phyloP scores from a whole-genome alignment of 345 rosid species.

The Raphanus sativus region DNA sequence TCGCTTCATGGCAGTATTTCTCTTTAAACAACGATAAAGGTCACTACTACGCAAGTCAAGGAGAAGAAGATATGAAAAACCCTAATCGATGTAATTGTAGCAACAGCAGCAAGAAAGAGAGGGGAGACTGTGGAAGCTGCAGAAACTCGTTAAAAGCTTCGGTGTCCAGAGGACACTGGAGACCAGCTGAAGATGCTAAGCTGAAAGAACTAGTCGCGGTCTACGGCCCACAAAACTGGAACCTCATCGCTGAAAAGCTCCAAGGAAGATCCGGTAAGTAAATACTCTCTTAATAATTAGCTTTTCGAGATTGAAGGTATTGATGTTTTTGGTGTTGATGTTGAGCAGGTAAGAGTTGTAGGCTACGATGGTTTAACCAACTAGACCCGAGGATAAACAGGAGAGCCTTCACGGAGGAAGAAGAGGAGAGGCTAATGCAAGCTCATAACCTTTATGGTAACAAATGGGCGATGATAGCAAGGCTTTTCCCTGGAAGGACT shows the following conservation, averaged over 20 bases:
- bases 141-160: constrained; percentile 24
- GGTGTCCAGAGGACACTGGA: constrained; percentile 82
- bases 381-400: constrained; percentile 40
- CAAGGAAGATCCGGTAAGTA: constrained; percentile 82
- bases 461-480: constrained; percentile 46
- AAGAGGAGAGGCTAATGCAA: constrained; percentile 40
- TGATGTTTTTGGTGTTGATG: not conserved
- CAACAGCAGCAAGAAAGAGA: constrained; percentile 16
- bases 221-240: constrained; percentile 96
- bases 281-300: not conserved
- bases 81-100: constrained; percentile 5
- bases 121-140: not conserved
- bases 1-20: constrained; percentile 24
- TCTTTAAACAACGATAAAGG: constrained; percentile 9
- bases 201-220: constrained; percentile 77
- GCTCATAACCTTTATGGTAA: constrained; percentile 42
- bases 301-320: not conserved
- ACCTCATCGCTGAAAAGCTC: constrained; percentile 80
- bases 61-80: constrained; percentile 18
- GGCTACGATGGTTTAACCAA: constrained; percentile 45
- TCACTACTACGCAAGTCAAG: constrained; percentile 14
- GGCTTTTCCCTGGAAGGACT: constrained; percentile 45
- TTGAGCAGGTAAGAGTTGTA: constrained; percentile 41
- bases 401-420: constrained; percentile 41
- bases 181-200: constrained; percentile 83